Percentiles rank a stretch among this genome's conserved stretches.
Conservation (phyloP, 495 filamentous ascomycete genomes). For the Collariella sp. region DNA sequence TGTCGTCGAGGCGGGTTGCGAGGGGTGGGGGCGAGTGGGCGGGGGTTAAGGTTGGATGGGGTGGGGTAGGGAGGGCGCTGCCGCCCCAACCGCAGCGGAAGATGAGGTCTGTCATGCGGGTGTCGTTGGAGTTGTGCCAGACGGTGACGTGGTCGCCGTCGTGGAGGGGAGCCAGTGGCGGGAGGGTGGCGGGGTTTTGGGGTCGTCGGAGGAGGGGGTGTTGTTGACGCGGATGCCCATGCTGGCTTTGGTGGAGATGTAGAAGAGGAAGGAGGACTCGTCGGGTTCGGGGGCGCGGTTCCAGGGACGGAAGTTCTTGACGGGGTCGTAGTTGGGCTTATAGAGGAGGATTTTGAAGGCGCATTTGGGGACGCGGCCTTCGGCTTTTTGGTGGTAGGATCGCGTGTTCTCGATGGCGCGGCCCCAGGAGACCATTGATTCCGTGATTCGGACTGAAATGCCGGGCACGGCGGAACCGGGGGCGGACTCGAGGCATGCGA, state of each 20-base stretch:
- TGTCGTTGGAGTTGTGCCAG: slow-evolving; percentile 35
- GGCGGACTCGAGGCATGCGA: slow-evolving; percentile 33
- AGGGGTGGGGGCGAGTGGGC: slow-evolving; percentile 8
- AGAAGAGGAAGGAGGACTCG: slow-evolving; percentile 52
- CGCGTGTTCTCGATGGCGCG: slow-evolving; percentile 54
- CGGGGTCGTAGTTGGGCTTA: slow-evolving; percentile 51
- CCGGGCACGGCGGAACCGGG: slow-evolving; percentile 40
- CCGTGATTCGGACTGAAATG: slow-evolving; percentile 53
- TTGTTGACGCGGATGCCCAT: slow-evolving; percentile 67
- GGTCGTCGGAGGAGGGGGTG: slow-evolving; percentile 43
- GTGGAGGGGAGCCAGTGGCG: slow-evolving; percentile 57
- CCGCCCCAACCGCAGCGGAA: slow-evolving; percentile 43
- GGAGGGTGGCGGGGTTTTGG: slow-evolving; percentile 38
- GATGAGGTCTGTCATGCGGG: slow-evolving; percentile 25
- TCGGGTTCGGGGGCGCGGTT: slow-evolving; percentile 29
- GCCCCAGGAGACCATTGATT: slow-evolving; percentile 66
- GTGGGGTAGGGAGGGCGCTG: slow-evolving; percentile 26
- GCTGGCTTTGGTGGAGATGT: slow-evolving; percentile 64
- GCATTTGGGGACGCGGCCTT: slow-evolving; percentile 67
- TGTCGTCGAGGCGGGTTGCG: slow-evolving; percentile 23
- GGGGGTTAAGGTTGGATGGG: slow-evolving; percentile 8
- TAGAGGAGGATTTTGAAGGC: slow-evolving; percentile 72
- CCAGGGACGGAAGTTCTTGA: slow-evolving; percentile 33
- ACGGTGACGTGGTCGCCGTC: slow-evolving; percentile 64
- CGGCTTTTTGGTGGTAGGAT: slow-evolving; percentile 47